Conservation (phyloP, 2,329 filamentous ascomycete genomes). For the Colletotrichum camelliae region DNA sequence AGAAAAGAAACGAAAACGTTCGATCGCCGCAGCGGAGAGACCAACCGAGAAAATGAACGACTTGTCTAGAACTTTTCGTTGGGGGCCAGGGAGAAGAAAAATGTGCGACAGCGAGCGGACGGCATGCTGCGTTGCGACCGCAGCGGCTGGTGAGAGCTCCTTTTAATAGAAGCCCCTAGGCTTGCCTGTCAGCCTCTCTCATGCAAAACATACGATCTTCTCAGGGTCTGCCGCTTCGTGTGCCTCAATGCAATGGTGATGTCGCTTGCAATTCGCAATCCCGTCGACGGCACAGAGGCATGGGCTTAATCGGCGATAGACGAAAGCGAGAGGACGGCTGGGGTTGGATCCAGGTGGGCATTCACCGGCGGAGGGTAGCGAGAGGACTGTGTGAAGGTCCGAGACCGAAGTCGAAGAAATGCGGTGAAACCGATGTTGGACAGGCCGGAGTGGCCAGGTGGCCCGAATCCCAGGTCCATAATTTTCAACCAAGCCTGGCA, state of each 20-base stretch:
- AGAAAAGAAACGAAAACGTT: neutral
- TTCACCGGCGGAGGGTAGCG: neutral
- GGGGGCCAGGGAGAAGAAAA: neutral
- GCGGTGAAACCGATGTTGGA: neutral
- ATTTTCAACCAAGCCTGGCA: neutral
- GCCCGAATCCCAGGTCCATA: neutral
- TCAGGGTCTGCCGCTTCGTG: neutral
- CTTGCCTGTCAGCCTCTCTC: neutral
- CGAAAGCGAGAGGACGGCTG: neutral
- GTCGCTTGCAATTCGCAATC: neutral
- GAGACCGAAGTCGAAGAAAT: conserved; percentile 2
- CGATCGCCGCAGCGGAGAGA: neutral
- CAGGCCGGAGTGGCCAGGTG: neutral
- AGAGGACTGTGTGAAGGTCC: neutral
- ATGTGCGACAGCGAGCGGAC: neutral
- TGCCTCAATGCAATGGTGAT: neutral
- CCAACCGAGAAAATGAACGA: neutral
- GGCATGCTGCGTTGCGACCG: neutral
- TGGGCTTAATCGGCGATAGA: neutral
- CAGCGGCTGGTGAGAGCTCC: neutral
- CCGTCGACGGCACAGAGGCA: neutral
- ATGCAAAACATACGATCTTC: neutral
- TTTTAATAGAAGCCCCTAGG: neutral
- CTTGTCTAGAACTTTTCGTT: neutral
- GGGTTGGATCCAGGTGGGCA: neutral